A percentile compares a stretch with the other conserved stretches of the same genome.
Evolutionary conservation across 2,329 filamentous ascomycete species (phyloP).

Genomic region (Colletotrichum destructivum): DNA sequence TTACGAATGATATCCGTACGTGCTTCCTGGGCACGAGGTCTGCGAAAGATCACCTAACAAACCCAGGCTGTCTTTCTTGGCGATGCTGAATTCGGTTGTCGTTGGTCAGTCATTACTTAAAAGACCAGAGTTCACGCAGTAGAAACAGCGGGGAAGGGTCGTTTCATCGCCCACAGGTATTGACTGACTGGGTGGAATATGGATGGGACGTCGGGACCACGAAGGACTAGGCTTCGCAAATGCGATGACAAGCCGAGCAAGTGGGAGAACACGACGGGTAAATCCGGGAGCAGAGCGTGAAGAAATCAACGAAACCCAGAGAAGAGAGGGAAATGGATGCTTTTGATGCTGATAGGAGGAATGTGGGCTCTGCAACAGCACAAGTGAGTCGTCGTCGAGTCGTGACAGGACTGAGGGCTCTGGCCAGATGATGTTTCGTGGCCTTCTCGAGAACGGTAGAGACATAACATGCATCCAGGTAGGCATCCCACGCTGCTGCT

Average conservation of each 20-base stretch:
- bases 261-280: conserved; percentile 8
- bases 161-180: conserved; percentile 30
- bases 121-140: conserved; percentile 31
- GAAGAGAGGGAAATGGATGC: background rate
- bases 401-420: background rate
- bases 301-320: background rate
- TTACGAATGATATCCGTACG: background rate
- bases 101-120: conserved; percentile 21
- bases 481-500: conserved; percentile 8
- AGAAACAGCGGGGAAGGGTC: conserved; percentile 37
- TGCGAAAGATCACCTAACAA: conserved; percentile 7
- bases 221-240: conserved; percentile 2
- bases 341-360: background rate
- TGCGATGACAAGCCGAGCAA: background rate
- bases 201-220: conserved; percentile 28
- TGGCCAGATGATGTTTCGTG: conserved; percentile 34
- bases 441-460: conserved; percentile 41
- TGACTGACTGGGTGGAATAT: conserved; percentile 6
- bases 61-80: conserved; percentile 22
- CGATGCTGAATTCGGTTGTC: conserved; percentile 4
- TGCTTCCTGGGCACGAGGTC: background rate
- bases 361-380: conserved; percentile 6
- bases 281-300: background rate
- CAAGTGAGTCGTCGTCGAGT: background rate
- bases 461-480: conserved; percentile 11